A percentile compares a stretch with the other conserved stretches of the same genome.
Conservation (phyloP, 1,284 basidiomycete species). For the Tilletia walkeri region DNA sequence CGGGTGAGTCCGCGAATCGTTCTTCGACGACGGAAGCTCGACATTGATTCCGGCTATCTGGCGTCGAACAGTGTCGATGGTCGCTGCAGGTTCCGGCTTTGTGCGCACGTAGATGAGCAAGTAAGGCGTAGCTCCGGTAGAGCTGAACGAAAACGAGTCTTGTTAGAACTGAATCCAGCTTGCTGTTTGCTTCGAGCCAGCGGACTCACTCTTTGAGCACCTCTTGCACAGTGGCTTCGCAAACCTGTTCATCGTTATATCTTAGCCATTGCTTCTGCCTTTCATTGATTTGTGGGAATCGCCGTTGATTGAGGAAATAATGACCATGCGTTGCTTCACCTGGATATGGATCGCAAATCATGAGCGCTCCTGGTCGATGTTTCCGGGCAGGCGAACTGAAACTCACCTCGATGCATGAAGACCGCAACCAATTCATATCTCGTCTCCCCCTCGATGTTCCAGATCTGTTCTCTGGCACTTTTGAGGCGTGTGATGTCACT, state of each 20-base stretch:
- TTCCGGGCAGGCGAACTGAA: neutral
- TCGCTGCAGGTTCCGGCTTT: neutral
- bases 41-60: neutral
- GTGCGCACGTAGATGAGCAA: slow-evolving; percentile 49
- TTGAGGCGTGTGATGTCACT: slow-evolving; percentile 62
- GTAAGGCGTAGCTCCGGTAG: slow-evolving; percentile 52
- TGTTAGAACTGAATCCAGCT: no score
- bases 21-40: neutral
- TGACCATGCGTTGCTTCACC: slow-evolving; percentile 54
- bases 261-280: slow-evolving; percentile 40
- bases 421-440: slow-evolving; percentile 91
- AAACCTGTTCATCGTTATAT: slow-evolving; percentile 47
- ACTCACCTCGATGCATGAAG: slow-evolving; percentile 83
- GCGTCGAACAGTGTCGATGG: slow-evolving; percentile 6
- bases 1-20: neutral
- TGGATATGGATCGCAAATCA: neutral
- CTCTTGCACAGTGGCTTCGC: slow-evolving; percentile 28
- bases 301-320: slow-evolving; percentile 50
- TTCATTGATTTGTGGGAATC: slow-evolving; percentile 12
- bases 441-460: slow-evolving; percentile 68
- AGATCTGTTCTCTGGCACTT: slow-evolving; percentile 70
- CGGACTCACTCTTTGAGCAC: slow-evolving; percentile 38
- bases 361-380: neutral
- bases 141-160: slow-evolving; percentile 12
- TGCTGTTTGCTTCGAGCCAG: no score